Base-by-base conservation (phyloP, 139 green algal genomes). In the Edaphochlamys debaryana region DNA sequence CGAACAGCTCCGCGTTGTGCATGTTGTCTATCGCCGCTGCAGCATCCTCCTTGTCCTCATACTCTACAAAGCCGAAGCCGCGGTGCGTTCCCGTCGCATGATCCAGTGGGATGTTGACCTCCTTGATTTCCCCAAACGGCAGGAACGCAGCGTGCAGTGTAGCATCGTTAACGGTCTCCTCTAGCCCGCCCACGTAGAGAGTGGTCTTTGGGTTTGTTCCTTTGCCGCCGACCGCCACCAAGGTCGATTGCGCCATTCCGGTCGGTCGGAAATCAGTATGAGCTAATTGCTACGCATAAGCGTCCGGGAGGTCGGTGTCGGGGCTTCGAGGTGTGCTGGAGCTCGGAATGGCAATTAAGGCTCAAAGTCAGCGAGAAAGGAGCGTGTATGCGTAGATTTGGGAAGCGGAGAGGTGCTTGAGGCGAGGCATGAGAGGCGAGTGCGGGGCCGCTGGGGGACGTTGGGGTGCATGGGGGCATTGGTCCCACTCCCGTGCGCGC, bases 61-160 rank as follows among this genome's bases (percentile, higher is more conserved):
- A 98, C 86, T 98, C 95, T 0, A 99, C 93, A 72, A 99, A 99
- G 27, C 95, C 97, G 90, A 99, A 99, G 48, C 97, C 84, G 85
- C 87, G 52, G 73, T 92, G 86, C 72, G 88, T 89, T 42, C 91
- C 92, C 0, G 88, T 96, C 3, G 93, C 91, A 72, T 99, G 92
- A 76, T 99, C 96, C 42, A 99, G 73, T 1, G 97, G 97, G 8
- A 99, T 95, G 64, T 95, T 96, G 11, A 99, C 93, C 78, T 99
- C 96, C 86, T 98, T 98, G 67, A 99, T 93, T 29, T 99, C 96
- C 0, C 97, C 97, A 90, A 99, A 99, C 0, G 97, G 96, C 34
- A 99, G 92, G 88, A 99, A 99, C 0, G 96, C 96, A 23, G 95
- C 91, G 73, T 98, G 95, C 48, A 99, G 89, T 20, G 93, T 92